These are phyloP conservation scores for Cryptosporidium meleagridis DNA, from an alignment of 169 alveolate genomes.

Conservation along the genomic window DNA sequence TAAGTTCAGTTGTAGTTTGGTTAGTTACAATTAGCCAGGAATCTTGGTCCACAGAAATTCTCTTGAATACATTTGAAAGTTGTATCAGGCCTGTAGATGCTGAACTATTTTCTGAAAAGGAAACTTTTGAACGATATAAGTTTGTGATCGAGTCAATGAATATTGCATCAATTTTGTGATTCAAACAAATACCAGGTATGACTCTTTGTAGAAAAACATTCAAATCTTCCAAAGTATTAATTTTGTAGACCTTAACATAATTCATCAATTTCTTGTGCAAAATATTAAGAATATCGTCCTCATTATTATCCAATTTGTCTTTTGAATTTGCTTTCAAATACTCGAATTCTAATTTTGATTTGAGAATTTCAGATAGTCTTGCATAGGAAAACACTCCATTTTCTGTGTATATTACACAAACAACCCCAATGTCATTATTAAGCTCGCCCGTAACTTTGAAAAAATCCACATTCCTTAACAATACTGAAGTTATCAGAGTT, in stretches of 20 bases:
- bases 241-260: conserved; percentile 24
- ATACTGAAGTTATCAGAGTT: conserved; percentile 27
- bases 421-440: conserved; percentile 9
- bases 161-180: conserved; percentile 44
- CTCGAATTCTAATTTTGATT: conserved; percentile 19
- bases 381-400: conserved; percentile 46
- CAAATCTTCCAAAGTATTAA: background rate
- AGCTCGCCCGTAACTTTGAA: background rate
- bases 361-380: conserved; percentile 22
- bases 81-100: conserved; percentile 48
- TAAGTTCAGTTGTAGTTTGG: conserved; percentile 56
- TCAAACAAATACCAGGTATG: conserved; percentile 27
- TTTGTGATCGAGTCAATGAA: conserved; percentile 63
- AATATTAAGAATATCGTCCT: background rate
- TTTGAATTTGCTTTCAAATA: background rate
- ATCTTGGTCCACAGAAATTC: conserved; percentile 35
- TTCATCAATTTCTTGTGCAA: background rate
- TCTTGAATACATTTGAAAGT: conserved; percentile 35
- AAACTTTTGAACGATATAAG: conserved; percentile 39
- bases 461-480: conserved; percentile 12
- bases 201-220: conserved; percentile 23
- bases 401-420: conserved; percentile 52
- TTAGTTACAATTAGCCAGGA: conserved; percentile 67
- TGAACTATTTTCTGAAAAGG: conserved; percentile 34
- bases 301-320: background rate